Evolutionary conservation across 73 alveolate genomes (phyloP).

Genomic region (Tetrahymena elliotti): DNA sequence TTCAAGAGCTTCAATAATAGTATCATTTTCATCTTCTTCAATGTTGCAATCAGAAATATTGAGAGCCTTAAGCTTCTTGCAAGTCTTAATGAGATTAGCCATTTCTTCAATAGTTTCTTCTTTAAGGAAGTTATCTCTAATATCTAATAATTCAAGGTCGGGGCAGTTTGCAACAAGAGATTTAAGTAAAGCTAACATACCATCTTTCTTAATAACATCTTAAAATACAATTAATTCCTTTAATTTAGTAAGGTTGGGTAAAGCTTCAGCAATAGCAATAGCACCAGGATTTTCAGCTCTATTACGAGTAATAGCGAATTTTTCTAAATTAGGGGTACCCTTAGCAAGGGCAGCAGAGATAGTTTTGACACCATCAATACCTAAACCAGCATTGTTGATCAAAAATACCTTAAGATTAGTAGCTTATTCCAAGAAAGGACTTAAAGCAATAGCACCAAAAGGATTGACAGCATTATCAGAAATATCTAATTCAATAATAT

Average conservation of each 20-base stretch:
- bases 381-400: slow-evolving; percentile 37
- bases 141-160: slow-evolving; percentile 7
- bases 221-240: slow-evolving; percentile 26
- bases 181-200: slow-evolving; percentile 18
- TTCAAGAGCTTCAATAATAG: slow-evolving; percentile 17
- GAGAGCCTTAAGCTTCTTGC: not conserved
- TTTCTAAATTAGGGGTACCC: slow-evolving; percentile 21
- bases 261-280: slow-evolving; percentile 26
- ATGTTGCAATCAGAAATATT: slow-evolving; percentile 38
- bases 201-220: slow-evolving; percentile 35
- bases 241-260: slow-evolving; percentile 6
- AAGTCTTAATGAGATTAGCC: not conserved
- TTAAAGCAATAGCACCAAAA: slow-evolving; percentile 42
- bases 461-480: slow-evolving; percentile 47
- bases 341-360: slow-evolving; percentile 23
- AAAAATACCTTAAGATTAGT: slow-evolving; percentile 4
- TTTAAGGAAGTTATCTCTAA: slow-evolving; percentile 39
- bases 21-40: slow-evolving; percentile 24
- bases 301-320: slow-evolving; percentile 34
- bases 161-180: slow-evolving; percentile 2
- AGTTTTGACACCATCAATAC: slow-evolving; percentile 24
- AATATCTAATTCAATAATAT: slow-evolving; percentile 19
- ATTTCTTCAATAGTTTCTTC: slow-evolving; percentile 14
- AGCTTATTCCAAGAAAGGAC: slow-evolving; percentile 37
- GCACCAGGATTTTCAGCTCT: slow-evolving; percentile 47